A percentile compares a stretch with the other conserved stretches of the same genome.
These are phyloP conservation scores for Fusarium pseudonygamai DNA, from an alignment of 2,329 filamentous ascomycete species.

Conservation along the genomic window DNA sequence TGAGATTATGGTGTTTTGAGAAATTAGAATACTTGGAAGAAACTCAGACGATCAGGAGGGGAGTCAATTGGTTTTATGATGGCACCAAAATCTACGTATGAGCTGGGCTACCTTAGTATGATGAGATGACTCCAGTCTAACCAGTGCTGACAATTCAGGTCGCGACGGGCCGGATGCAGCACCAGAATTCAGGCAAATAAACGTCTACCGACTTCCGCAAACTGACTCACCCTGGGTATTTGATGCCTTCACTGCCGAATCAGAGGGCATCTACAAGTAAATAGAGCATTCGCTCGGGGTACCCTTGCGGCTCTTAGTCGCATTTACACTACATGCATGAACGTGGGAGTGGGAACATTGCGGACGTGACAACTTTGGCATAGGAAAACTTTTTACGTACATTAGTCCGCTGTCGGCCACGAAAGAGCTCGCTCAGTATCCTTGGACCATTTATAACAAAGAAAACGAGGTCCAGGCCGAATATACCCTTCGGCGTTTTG, in stretches of 20 bases:
- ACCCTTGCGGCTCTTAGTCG: conserved; percentile 31
- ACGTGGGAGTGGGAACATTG: conserved; percentile 18
- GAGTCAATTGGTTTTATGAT: conserved; percentile 34
- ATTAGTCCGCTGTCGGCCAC: conserved; percentile 31
- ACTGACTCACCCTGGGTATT: conserved; percentile 36
- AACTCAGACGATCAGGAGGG: not conserved
- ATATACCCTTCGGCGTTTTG: conserved; percentile 19
- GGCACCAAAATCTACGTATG: conserved; percentile 6
- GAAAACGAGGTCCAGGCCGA: conserved; percentile 16
- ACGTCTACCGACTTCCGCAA: conserved; percentile 39
- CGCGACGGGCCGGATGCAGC: conserved; percentile 41
- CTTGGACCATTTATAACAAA: conserved; percentile 10
- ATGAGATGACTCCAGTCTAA: conserved; percentile 30
- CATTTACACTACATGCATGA: conserved; percentile 14
- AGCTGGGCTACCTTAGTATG: conserved; percentile 15
- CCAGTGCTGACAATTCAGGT: conserved; percentile 12
- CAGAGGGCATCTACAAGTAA: conserved; percentile 11
- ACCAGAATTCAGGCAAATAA: conserved; percentile 29
- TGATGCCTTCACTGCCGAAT: conserved; percentile 27
- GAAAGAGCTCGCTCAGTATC: conserved; percentile 2
- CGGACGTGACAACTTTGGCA: conserved; percentile 1
- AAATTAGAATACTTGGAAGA: not conserved
- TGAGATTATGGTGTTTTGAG: not conserved
- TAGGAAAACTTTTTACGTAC: conserved; percentile 34
- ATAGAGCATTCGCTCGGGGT: conserved; percentile 14